These are phyloP conservation scores for Collybiopsis luxurians DNA, from an alignment of 768 basidiomycete species.

Conservation along the genomic window DNA sequence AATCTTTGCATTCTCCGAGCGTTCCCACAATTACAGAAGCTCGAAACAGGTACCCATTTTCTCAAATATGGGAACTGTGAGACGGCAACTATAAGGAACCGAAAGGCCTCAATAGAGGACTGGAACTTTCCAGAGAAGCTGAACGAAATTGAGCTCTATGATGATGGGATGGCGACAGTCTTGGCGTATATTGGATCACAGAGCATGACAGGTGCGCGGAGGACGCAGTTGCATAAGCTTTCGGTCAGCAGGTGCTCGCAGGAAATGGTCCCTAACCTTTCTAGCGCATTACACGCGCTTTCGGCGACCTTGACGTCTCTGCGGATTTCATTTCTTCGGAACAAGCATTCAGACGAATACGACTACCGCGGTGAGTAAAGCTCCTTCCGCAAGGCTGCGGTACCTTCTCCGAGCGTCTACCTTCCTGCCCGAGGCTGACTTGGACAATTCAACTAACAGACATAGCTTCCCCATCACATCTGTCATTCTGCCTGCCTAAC, in stretches of 20 bases:
- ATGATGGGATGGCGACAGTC: neutral
- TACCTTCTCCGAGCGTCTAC: too few species aligned
- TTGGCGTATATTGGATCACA: neutral
- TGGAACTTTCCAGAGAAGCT: neutral
- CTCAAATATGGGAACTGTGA: neutral
- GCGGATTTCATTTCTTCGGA: neutral
- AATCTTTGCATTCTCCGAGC: neutral
- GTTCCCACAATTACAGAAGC: neutral
- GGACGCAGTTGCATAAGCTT: neutral
- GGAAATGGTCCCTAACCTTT: neutral
- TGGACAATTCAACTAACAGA: too few species aligned
- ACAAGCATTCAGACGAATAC: neutral
- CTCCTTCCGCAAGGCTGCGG: too few species aligned
- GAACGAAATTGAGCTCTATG: neutral
- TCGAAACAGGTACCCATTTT: neutral
- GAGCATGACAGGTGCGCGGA: neutral
- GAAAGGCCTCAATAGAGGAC: neutral
- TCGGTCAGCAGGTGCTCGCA: neutral
- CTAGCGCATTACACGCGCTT: neutral
- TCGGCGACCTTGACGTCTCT: neutral
- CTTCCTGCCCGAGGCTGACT: too few species aligned
- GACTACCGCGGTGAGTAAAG: too few species aligned
- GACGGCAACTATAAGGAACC: neutral
- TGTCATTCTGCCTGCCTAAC: too few species aligned
- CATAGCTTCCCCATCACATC: too few species aligned